Base-by-base conservation (phyloP, 306 rosid genomes). In the Sicyos baderoa region DNA sequence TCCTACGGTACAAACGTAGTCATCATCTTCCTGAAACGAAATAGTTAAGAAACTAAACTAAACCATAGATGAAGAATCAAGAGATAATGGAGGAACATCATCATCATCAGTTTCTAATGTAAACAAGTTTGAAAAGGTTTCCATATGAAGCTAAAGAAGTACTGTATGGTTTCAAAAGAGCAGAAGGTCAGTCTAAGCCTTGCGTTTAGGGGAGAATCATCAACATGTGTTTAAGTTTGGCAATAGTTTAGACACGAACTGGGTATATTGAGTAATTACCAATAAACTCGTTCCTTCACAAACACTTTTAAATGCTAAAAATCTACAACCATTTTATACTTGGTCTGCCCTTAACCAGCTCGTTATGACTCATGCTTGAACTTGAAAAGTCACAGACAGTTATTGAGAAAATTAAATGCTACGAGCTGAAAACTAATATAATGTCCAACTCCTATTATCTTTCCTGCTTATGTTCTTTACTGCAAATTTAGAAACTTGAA, bases 211-310 rank as follows among this genome's bases (percentile, higher is more conserved):
- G 17, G 50, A 19, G 35, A 35, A 45, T 49, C 18, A 22, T 19
- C 49, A 65, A 19, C 54, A 21, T 13, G 1, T 65, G 53, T 40
- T 10, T 2, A 40, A 40, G 45, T 40, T 10, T 40, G 45, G 45
- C 45, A 40, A 9, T 40, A 40, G 45, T 7, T 40, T 9, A 40
- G 45, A 65, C 19, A 14, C 18, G 37, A 65, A 45, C 29, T 19
- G 37, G 14, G 71, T 45, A 45, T 40, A 40, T 42, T 40, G 51
- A 37, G 10, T 63, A 63, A 40, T 44, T 12, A 65, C 53, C 22
- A 37, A 48, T 67, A 12, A 67, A 67, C 56, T 23, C 48, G 35
- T 67, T 65, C 71, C 71, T 45, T 47, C 42, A 67, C 19, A 67
- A 23, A 67, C 23, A 62, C 0, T 40, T 37, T 15, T 21, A 48